These are phyloP conservation scores for Fusarium solani-melongenae DNA, from an alignment of 2,329 filamentous ascomycete species.

Conservation along the genomic window DNA sequence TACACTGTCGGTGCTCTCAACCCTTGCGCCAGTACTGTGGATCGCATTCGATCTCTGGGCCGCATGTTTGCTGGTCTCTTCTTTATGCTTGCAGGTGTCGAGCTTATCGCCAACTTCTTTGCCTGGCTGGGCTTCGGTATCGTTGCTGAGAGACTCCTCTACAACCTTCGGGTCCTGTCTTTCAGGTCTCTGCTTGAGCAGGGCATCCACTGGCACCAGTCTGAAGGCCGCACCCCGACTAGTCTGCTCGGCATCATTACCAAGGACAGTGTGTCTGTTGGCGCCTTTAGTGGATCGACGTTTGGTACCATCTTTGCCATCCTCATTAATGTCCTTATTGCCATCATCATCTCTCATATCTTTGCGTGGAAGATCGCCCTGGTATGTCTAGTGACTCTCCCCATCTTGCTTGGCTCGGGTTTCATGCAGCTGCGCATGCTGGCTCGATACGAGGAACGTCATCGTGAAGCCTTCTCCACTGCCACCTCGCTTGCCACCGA, in stretches of 20 bases:
- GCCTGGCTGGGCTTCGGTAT: slow-evolving; percentile 62
- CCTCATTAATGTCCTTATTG: slow-evolving; percentile 72
- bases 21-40: slow-evolving; percentile 53
- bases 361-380: slow-evolving; percentile 81
- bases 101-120: slow-evolving; percentile 64
- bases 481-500: slow-evolving; percentile 35
- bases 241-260: slow-evolving; percentile 75
- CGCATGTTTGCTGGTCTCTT: slow-evolving; percentile 66
- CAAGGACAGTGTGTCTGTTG: slow-evolving; percentile 72
- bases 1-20: slow-evolving; percentile 57
- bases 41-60: slow-evolving; percentile 50
- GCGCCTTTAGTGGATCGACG: slow-evolving; percentile 75
- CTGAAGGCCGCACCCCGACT: slow-evolving; percentile 68
- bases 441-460: slow-evolving; percentile 69
- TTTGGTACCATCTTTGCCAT: slow-evolving; percentile 76
- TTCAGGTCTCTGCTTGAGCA: slow-evolving; percentile 73
- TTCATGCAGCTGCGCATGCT: slow-evolving; percentile 74
- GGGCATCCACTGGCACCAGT: slow-evolving; percentile 75
- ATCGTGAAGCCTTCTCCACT: slow-evolving; percentile 69
- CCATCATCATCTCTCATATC: slow-evolving; percentile 75
- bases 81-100: slow-evolving; percentile 61
- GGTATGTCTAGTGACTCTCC: slow-evolving; percentile 75
- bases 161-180: slow-evolving; percentile 69
- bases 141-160: slow-evolving; percentile 71
- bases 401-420: slow-evolving; percentile 74